phyloP scores from a whole-genome alignment of 805 yeast genomes.

The Metschnikowia drakensbergensis region DNA sequence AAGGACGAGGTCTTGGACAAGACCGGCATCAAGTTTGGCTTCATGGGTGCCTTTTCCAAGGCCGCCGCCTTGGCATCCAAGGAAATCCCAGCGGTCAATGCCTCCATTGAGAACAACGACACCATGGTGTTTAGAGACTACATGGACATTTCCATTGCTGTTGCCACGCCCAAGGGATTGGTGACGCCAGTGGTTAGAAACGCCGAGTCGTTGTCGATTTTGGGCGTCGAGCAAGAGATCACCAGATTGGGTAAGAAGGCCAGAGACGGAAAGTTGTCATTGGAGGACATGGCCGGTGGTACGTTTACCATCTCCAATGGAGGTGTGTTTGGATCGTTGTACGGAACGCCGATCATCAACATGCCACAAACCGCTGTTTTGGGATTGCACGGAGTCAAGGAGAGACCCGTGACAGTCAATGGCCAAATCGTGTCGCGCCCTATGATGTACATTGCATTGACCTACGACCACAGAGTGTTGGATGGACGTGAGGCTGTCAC shows the following conservation, averaged over 20 bases:
- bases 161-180: conserved; percentile 98
- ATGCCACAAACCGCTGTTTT: conserved; percentile 97
- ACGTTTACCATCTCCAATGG: conserved; percentile 98
- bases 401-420: conserved; percentile 93
- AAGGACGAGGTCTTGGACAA: conserved; percentile 94
- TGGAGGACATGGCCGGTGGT: conserved; percentile 99
- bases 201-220: conserved; percentile 83
- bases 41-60: conserved; percentile 97
- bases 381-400: conserved; percentile 96
- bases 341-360: conserved; percentile 98
- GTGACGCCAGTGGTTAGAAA: conserved; percentile 98
- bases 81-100: conserved; percentile 93
- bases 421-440: conserved; percentile 97
- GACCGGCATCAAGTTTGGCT: conserved; percentile 92
- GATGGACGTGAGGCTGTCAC: conserved; percentile 99
- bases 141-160: conserved; percentile 93
- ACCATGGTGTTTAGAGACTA: conserved; percentile 95
- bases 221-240: conserved; percentile 89
- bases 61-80: conserved; percentile 91
- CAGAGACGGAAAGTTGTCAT: conserved; percentile 91
- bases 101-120: conserved; percentile 86
- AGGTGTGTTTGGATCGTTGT: conserved; percentile 96
- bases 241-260: conserved; percentile 82
- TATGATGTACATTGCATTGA: conserved; percentile 98
- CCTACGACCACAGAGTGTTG: conserved; percentile 95